These are phyloP conservation scores for Saccharomycopsis fibuligera DNA, from an alignment of 805 yeast species.

Conservation along the genomic window DNA sequence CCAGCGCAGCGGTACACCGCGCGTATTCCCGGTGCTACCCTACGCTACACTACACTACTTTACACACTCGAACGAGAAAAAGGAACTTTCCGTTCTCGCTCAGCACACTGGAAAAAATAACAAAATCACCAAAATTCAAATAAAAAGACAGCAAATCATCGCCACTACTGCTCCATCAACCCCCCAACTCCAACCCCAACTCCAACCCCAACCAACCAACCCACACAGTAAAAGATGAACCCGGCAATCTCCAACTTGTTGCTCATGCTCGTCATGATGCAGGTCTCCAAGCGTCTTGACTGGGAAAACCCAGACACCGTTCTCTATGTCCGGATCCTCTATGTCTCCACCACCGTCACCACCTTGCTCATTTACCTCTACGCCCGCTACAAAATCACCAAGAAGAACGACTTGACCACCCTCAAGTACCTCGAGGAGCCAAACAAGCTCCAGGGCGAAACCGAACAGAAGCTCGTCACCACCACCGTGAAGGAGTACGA, in stretches of 20 bases:
- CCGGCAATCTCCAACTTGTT: slow-evolving; percentile 83
- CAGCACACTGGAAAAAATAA: too few species aligned
- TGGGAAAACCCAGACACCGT: slow-evolving; percentile 76
- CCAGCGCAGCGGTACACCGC: too few species aligned
- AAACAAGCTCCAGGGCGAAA: slow-evolving; percentile 68
- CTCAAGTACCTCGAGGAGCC: slow-evolving; percentile 87
- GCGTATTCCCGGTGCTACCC: too few species aligned
- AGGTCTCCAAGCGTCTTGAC: slow-evolving; percentile 80
- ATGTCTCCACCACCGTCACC: slow-evolving; percentile 56
- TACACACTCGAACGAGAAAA: too few species aligned
- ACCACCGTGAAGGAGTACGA: slow-evolving; percentile 96
- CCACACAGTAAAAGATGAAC: slow-evolving; percentile 44
- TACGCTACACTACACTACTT: too few species aligned
- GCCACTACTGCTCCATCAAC: too few species aligned
- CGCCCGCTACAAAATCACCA: slow-evolving; percentile 52
- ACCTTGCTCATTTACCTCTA: slow-evolving; percentile 62
- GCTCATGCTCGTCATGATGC: slow-evolving; percentile 95
- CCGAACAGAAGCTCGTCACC: slow-evolving; percentile 68
- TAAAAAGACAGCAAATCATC: too few species aligned
- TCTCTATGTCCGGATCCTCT: slow-evolving; percentile 68
- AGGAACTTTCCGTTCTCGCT: too few species aligned
- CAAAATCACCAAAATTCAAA: too few species aligned
- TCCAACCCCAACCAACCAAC: background rate
- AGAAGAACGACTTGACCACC: slow-evolving; percentile 86
- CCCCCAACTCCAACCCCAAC: too few species aligned